Base-by-base conservation (phyloP, 305 asterid genomes). In the Nicotiana rustica region DNA sequence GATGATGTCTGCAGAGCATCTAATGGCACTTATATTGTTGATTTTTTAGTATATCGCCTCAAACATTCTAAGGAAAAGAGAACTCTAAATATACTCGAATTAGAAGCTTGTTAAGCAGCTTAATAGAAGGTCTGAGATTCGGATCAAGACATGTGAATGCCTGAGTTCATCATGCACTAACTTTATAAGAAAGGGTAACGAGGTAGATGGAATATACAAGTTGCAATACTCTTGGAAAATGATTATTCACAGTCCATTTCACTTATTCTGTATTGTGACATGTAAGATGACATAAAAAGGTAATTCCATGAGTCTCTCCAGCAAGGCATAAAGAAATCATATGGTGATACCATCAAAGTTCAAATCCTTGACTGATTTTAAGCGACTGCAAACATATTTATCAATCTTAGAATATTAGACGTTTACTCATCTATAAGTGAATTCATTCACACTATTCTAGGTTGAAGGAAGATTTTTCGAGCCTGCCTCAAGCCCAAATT, bases 141-240 rank as follows among this genome's bases (percentile, higher is more conserved):
- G 25, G 65, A 59, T n/a, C 25, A 59, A n/a, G n/a, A 59, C 25
- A 59, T 59, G 65, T 59, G 14, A 71, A 47, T 71, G 62, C 62
- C 55, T 13, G 62, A 71, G 33, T 47, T 47, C 3, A 4, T 47
- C 62, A 47, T 21, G 21, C 4, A 9, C 60, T 13, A 71, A 71
- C 4, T 47, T 19, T 47, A 71, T 47, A 21, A 71, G 62, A 47
- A 71, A 47, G 18, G 14, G 38, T 19, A 5, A 71, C 17, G 38
- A 47, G 79, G 62, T 73, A 47, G 19, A 71, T 44, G 38, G 19
- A 70, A 71, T 19, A 71, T 35, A 19, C 13, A 71, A 44, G 59
- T 10, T 70, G 78, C 78, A 44, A 41, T 70, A 35, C n/a, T 41
- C 13, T 70, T 10, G 19, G 78, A 1, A 12, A 41, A 33, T 44